Evolutionary conservation across 768 basidiomycete genomes (phyloP).

Genomic region (Melanogaster broomeanus): DNA sequence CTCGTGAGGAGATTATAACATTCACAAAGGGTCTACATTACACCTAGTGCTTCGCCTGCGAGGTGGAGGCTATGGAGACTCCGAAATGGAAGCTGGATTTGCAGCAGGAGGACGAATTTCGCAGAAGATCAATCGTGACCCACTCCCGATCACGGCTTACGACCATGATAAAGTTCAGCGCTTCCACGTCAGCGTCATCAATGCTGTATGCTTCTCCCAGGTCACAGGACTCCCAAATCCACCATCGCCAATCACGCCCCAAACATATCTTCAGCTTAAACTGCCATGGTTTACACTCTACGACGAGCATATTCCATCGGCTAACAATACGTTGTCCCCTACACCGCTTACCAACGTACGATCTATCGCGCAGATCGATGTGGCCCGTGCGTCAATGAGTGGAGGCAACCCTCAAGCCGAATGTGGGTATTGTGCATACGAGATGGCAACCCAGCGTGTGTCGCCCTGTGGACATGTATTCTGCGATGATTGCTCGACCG

Average conservation of each 20-base stretch:
- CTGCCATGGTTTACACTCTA: slow-evolving; percentile 18
- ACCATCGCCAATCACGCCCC: slow-evolving; percentile 9
- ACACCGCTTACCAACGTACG: not conserved
- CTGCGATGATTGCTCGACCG: not conserved
- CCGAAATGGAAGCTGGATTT: slow-evolving; percentile 48
- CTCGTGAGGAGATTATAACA: slow-evolving; percentile 54
- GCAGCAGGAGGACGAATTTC: slow-evolving; percentile 19
- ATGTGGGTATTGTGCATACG: not conserved
- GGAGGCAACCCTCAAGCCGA: not conserved
- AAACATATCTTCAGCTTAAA: slow-evolving; percentile 12
- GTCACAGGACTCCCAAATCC: slow-evolving; percentile 15
- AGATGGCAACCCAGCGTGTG: not conserved
- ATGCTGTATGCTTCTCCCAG: slow-evolving; percentile 11
- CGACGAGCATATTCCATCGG: slow-evolving; percentile 17
- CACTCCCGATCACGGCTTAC: slow-evolving; percentile 15
- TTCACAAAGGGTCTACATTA: slow-evolving; percentile 72
- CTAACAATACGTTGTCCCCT: slow-evolving; percentile 4
- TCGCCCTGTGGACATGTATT: not conserved
- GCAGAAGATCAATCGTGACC: slow-evolving; percentile 23
- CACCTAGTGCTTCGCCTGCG: slow-evolving; percentile 66
- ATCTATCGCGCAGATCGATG: not conserved
- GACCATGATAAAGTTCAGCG: slow-evolving; percentile 6
- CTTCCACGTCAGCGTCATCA: slow-evolving; percentile 16
- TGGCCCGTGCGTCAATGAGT: not conserved
- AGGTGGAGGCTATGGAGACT: slow-evolving; percentile 34